Evolutionary conservation across 2,329 filamentous ascomycete genomes (phyloP), one percentile per base, ranked within the genome.

Genomic region (Aspergillus sp.): DNA sequence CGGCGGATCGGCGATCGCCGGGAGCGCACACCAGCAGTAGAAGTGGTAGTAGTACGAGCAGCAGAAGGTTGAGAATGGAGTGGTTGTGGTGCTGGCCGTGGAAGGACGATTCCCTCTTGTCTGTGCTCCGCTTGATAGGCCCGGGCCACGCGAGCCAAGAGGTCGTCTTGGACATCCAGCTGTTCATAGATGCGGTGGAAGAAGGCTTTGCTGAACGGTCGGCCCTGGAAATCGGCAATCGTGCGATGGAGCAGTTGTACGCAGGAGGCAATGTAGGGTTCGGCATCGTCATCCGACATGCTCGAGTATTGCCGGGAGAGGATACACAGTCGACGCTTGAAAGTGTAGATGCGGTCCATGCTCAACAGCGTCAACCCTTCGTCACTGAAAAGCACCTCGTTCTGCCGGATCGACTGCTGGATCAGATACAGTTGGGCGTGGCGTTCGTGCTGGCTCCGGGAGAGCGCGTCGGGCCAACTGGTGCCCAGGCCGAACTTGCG

Each of bases 261-360:
- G 48, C 68, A 71, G 8, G 68, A 70, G 10, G 58, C 57, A 45
- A 71, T 58, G 51, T 63, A 67, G 10, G 63, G 55, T 19, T 19
- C 1, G 8, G 66, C 61, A 41, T 56, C 55, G 3, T 55, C 58
- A 26, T 39, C 36, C 5, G n/a, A 39, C 4, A 39, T 19, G 6
- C 9, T 19, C 12, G 26, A 8, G 8, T 19, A 19, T 9, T 51
- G 53, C 12, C 48, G 52, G 3, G 68, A 68, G 8, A 72, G 59
- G 4, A 67, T 59, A 47, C 63, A 68, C 5, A 73, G 60, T 10
- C 67, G 59, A 29, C 66, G 66, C 49, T 73, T 73, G 50, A 73
- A 64, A 9, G 64, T 71, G 47, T 71, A 71, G 47, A 72, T 67
- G 35, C 69, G 67, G 55, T 73, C 69, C 52, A 72, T 67, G 45